Percentiles rank a stretch among this genome's conserved stretches.
Evolutionary conservation across 1,284 basidiomycete species (phyloP).

Genomic region (Erythrobasidium hasegawianum): DNA sequence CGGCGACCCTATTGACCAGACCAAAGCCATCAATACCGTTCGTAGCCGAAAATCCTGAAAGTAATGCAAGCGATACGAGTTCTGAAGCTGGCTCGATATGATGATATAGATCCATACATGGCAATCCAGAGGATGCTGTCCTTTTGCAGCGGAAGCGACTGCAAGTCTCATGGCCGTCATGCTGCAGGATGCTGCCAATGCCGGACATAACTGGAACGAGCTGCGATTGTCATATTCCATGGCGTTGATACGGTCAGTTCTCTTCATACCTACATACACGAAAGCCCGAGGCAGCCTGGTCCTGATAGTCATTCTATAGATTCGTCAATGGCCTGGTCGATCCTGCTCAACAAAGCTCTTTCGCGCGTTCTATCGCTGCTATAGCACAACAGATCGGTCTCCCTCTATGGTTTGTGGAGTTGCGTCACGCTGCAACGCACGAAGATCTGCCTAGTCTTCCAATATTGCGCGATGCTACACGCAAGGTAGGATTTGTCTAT

Average conservation of each 20-base stretch:
- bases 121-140: conserved; percentile 41
- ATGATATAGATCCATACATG: conserved; percentile 41
- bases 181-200: conserved; percentile 34
- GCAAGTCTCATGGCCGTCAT: conserved; percentile 39
- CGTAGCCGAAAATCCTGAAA: neutral
- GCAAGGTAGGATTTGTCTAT: neutral
- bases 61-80: neutral
- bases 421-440: conserved; percentile 91
- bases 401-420: conserved; percentile 85
- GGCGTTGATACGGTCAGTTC: conserved; percentile 58
- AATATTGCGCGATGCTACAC: conserved; percentile 55
- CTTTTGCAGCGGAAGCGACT: conserved; percentile 42
- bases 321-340: conserved; percentile 95
- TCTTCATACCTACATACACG: neutral
- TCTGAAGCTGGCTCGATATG: neutral
- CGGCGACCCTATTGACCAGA: conserved; percentile 58
- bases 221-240: conserved; percentile 64
- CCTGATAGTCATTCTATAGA: conserved; percentile 33
- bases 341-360: conserved; percentile 78
- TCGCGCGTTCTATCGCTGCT: conserved; percentile 81
- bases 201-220: conserved; percentile 16
- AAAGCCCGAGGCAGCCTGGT: neutral
- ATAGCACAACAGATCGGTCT: conserved; percentile 82
- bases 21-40: conserved; percentile 61
- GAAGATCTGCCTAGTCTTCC: conserved; percentile 86